Base-by-base conservation (phyloP, 2,329 filamentous ascomycete species). In the Fusarium sororula region DNA sequence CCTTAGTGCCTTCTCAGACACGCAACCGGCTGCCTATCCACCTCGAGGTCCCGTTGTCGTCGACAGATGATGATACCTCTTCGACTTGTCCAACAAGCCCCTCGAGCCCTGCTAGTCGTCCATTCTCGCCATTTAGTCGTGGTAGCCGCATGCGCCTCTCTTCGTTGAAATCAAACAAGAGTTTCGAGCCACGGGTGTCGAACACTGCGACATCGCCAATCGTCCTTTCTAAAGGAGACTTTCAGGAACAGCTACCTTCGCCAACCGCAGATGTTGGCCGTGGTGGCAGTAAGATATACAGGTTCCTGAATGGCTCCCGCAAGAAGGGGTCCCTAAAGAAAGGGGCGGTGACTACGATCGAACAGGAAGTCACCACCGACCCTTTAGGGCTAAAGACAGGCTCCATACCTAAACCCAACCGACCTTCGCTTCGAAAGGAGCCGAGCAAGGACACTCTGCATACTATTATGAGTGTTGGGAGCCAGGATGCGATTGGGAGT, bases 401-500 rank as follows among this genome's bases (percentile, higher is more conserved):
- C 24, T 47, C 82, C 26, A 80, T 83, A 1, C 75, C 80, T 55
- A 77, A 80, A 20, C 79, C 82, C 4, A 84, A 82, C 70, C 82
- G 81, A 45, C 72, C 84, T 17, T 76, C 79, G 11, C 72, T 86
- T 51, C 83, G 81, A 50, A 78, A 80, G 1, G 83, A 85, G 38
- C 74, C 81, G n/a, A 87, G 84, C 74, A 83, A 84, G 70, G 86
- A 87, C 32, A 87, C 85, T 0, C 76, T 88, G 32, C 85, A 85
- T 58, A 88, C 86, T 3, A 87, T 88, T 24, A 75, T 88, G 58
- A 88, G 87, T 66, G 85, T 87, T 14, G 85, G 84, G 11, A 88
- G 85, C 55, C 78, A 84, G 24, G 85, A 87, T 51, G 69, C 76
- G 22, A 59, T 59, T 38, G 58, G 35, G 3, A 61, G 50, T 32